These are phyloP conservation scores for Botryobasidium botryosum DNA, from an alignment of 768 basidiomycete genomes.

Conservation along the genomic window DNA sequence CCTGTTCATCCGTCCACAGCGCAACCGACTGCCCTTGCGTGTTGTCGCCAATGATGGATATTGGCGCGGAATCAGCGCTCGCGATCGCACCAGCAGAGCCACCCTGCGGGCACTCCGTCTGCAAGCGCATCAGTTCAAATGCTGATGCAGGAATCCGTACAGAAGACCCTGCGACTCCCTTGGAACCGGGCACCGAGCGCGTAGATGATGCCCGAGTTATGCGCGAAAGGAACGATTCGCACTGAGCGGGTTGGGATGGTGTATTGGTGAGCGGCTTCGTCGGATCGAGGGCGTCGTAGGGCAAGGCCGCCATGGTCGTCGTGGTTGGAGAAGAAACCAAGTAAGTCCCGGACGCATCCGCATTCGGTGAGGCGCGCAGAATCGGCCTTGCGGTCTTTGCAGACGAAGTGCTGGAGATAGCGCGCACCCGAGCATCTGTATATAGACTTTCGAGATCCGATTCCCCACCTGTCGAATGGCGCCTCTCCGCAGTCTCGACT, in stretches of 20 bases:
- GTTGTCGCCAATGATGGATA: background rate
- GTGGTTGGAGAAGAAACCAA: too few species aligned
- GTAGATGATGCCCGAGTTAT: background rate
- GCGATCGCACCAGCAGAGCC: background rate
- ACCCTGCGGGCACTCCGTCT: background rate
- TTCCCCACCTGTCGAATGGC: too few species aligned
- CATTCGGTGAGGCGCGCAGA: too few species aligned
- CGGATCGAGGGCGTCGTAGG: constrained; percentile 20
- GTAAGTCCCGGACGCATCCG: too few species aligned
- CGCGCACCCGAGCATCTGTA: too few species aligned
- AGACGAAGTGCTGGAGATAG: too few species aligned
- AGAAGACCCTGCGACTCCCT: background rate
- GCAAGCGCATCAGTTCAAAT: constrained; percentile 16
- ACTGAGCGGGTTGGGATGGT: constrained; percentile 18
- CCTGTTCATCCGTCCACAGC: constrained; percentile 7
- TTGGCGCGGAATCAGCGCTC: background rate
- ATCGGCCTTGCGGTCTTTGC: too few species aligned
- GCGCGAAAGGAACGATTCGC: constrained; percentile 26
- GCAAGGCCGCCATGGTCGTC: too few species aligned
- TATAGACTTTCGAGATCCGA: too few species aligned
- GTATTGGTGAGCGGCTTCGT: constrained; percentile 39
- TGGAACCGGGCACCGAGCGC: too few species aligned
- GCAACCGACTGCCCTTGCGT: background rate
- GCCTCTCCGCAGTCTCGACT: too few species aligned
- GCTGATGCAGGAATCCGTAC: constrained; percentile 6